Evolutionary conservation across 2,329 filamentous ascomycete species (phyloP).

Genomic region (Aspergillus ibericus): DNA sequence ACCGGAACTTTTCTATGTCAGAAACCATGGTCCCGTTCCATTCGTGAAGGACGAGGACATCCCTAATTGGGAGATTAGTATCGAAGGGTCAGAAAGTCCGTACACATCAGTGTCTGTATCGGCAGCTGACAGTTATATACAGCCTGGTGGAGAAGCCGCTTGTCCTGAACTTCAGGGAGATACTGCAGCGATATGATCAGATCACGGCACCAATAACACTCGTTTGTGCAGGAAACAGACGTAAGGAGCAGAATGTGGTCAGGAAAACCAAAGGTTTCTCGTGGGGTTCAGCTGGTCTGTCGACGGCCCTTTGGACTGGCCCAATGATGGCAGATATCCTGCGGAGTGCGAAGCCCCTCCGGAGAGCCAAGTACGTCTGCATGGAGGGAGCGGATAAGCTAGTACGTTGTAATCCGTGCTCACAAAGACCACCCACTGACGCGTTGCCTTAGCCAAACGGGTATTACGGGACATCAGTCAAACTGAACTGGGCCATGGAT

Average conservation of each 20-base stretch:
- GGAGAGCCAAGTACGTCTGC: constrained; percentile 77
- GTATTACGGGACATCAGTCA: constrained; percentile 83
- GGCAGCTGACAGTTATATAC: constrained; percentile 8
- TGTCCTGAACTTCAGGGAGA: constrained; percentile 67
- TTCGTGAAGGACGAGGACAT: constrained; percentile 70
- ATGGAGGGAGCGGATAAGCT: constrained; percentile 89
- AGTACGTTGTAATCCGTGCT: constrained; percentile 34
- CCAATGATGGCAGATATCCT: constrained; percentile 73
- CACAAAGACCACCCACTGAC: not conserved
- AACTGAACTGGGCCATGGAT: constrained; percentile 85
- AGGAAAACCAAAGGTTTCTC: constrained; percentile 92
- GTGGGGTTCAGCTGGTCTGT: constrained; percentile 85
- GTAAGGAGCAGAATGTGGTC: constrained; percentile 90
- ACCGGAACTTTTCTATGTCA: constrained; percentile 84
- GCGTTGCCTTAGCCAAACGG: constrained; percentile 66
- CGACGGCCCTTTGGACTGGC: constrained; percentile 85
- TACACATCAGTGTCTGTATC: not conserved
- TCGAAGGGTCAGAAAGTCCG: constrained; percentile 62
- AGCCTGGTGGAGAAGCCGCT: constrained; percentile 76
- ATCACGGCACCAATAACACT: constrained; percentile 84
- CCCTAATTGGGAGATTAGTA: constrained; percentile 75
- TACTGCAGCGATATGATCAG: constrained; percentile 74
- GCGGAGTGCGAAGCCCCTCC: constrained; percentile 63
- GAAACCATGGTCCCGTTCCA: constrained; percentile 85
- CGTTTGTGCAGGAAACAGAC: constrained; percentile 86